Evolutionary conservation across 148 eudicot species (phyloP).

Genomic region (Rhododendron williamsianum): DNA sequence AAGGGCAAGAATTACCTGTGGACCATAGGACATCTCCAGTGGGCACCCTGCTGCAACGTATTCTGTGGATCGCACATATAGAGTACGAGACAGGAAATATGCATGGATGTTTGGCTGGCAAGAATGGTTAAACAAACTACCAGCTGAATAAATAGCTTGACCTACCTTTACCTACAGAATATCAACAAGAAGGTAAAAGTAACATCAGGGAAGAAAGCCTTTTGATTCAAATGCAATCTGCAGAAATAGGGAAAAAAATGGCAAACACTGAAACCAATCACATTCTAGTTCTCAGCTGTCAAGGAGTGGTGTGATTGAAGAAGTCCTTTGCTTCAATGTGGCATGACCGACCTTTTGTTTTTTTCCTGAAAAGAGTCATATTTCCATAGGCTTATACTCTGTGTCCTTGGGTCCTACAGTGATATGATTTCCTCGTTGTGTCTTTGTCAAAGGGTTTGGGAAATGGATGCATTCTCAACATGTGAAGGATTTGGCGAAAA

Average conservation of each 20-base stretch:
- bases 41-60: slow-evolving; percentile 43
- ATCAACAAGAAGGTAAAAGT: slow-evolving; percentile 3
- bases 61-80: slow-evolving; percentile 69
- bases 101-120: slow-evolving; percentile 85
- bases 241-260: background rate
- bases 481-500: background rate
- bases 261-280: background rate
- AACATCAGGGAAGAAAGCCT: slow-evolving; percentile 7
- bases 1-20: slow-evolving; percentile 55
- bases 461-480: background rate
- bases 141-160: slow-evolving; percentile 74
- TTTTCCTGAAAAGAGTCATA: too few species aligned
- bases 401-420: background rate
- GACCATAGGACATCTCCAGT: slow-evolving; percentile 89
- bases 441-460: background rate
- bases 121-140: slow-evolving; percentile 92
- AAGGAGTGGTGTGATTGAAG: background rate
- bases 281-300: background rate
- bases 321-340: background rate
- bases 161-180: slow-evolving; percentile 65
- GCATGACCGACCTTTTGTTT: background rate
- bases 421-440: background rate
- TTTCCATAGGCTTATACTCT: background rate
- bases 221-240: slow-evolving; percentile 8
- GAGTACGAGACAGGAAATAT: slow-evolving; percentile 78